Percentiles rank a stretch among this genome's conserved stretches.
Evolutionary conservation across 139 green algal species (phyloP).

Genomic region (Chlamydomonas eustigma): DNA sequence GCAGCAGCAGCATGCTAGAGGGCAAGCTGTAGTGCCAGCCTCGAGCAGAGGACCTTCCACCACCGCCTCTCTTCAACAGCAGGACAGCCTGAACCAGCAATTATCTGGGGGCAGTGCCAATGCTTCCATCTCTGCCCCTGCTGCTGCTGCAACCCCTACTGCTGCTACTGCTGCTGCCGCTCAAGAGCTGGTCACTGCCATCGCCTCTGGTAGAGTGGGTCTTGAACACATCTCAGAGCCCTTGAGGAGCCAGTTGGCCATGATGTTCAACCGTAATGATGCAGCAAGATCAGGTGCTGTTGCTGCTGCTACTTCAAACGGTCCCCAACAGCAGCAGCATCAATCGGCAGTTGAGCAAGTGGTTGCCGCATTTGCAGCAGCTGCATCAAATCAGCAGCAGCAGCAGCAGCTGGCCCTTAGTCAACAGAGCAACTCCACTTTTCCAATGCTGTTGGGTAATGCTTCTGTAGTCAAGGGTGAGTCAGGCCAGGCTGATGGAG

Average conservation of each 20-base stretch:
- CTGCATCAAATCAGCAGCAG: slow-evolving; percentile 11
- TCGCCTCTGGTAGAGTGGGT: not conserved
- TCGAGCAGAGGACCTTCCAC: not conserved
- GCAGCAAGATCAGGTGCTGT: too few species aligned
- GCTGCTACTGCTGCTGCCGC: not conserved
- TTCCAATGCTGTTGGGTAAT: too few species aligned
- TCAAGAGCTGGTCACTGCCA: slow-evolving; percentile 1
- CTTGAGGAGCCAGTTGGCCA: slow-evolving; percentile 11
- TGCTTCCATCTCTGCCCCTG: not conserved
- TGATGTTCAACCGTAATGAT: slow-evolving; percentile 6
- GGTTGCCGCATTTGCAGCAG: not conserved
- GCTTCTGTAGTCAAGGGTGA: too few species aligned
- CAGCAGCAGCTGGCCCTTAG: too few species aligned
- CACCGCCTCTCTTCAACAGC: not conserved
- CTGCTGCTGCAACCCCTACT: not conserved
- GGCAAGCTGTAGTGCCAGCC: not conserved
- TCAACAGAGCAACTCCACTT: too few species aligned
- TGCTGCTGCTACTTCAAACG: too few species aligned
- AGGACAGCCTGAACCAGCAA: not conserved
- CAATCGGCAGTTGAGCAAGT: not conserved
- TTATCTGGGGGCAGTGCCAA: not conserved
- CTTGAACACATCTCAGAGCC: slow-evolving; percentile 18
- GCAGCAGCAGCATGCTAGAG: not conserved
- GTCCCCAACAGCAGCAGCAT: not conserved
- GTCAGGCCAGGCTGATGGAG: too few species aligned